Percentiles rank a stretch among this genome's conserved stretches.
phyloP scores from a whole-genome alignment of 2,329 filamentous ascomycete species.

The Neonectria sp. region DNA sequence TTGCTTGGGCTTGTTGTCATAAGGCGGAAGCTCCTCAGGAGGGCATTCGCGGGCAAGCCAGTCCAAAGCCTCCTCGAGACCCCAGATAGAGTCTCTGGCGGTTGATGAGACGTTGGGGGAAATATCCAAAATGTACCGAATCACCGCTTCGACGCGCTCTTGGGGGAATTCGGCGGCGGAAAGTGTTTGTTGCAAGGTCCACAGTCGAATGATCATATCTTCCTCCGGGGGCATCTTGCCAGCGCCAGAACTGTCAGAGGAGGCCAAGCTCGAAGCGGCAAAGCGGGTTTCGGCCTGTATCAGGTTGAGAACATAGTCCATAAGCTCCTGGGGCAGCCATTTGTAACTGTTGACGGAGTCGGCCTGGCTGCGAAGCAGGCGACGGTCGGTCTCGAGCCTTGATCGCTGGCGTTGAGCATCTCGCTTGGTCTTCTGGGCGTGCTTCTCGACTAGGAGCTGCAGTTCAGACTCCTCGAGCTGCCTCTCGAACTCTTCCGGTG shows the following conservation, averaged over 20 bases:
- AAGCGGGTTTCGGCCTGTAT: constrained; percentile 76
- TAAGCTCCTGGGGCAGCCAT: constrained; percentile 86
- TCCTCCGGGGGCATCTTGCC: constrained; percentile 78
- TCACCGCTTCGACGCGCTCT: constrained; percentile 72
- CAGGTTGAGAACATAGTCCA: constrained; percentile 83
- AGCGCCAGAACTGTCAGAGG: constrained; percentile 58
- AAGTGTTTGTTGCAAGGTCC: constrained; percentile 86
- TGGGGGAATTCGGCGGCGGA: constrained; percentile 77
- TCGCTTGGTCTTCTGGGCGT: constrained; percentile 82
- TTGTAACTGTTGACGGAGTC: constrained; percentile 79
- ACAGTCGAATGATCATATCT: constrained; percentile 83
- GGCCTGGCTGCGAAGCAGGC: constrained; percentile 84
- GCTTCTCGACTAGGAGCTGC: constrained; percentile 88
- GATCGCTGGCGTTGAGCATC: constrained; percentile 84
- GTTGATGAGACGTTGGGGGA: constrained; percentile 71
- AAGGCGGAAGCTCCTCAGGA: constrained; percentile 78
- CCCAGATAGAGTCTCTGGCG: constrained; percentile 81
- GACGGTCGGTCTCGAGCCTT: constrained; percentile 87
- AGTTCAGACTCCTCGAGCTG: constrained; percentile 93
- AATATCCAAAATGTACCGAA: constrained; percentile 78
- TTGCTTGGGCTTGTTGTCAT: constrained; percentile 65
- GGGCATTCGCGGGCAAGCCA: constrained; percentile 88
- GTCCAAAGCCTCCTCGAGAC: constrained; percentile 88
- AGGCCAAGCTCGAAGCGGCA: constrained; percentile 63
- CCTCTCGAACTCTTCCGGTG: constrained; percentile 89